Conservation (phyloP, 163 green algal species). For the Prototheca wickerhamii region DNA sequence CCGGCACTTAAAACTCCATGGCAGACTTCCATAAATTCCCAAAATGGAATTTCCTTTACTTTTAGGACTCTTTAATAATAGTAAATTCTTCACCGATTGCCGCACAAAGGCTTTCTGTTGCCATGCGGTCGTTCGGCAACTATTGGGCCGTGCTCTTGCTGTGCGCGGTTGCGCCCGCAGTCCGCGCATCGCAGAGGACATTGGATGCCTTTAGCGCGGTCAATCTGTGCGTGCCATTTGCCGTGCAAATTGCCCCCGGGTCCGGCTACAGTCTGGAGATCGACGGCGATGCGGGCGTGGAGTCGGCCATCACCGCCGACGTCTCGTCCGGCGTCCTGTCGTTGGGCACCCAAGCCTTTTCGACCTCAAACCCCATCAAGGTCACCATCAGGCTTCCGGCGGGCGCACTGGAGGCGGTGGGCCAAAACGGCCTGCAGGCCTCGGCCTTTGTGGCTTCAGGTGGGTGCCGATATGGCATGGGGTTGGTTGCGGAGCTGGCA, state of each 20-base stretch:
- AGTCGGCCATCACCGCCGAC: neutral
- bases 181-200: neutral
- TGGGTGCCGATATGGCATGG: too few species aligned
- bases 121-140: too few species aligned
- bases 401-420: constrained; percentile 4
- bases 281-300: neutral
- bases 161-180: neutral
- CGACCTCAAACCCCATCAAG: constrained; percentile 14
- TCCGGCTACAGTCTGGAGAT: constrained; percentile 8
- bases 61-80: too few species aligned
- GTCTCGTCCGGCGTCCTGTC: constrained; percentile 5
- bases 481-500: too few species aligned
- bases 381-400: constrained; percentile 7
- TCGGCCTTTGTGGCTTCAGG: constrained; percentile 6
- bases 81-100: too few species aligned
- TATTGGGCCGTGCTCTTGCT: neutral
- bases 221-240: constrained; percentile 12
- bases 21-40: too few species aligned
- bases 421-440: neutral
- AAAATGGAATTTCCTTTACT: too few species aligned
- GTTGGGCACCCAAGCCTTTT: constrained; percentile 3
- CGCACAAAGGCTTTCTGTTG: too few species aligned
- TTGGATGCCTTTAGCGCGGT: neutral
- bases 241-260: constrained; percentile 7
- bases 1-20: too few species aligned